A percentile compares a stretch with the other conserved stretches of the same genome.
Evolutionary conservation across 352 stramenopile species (phyloP).

Genomic region (Sclerospora graminicola): DNA sequence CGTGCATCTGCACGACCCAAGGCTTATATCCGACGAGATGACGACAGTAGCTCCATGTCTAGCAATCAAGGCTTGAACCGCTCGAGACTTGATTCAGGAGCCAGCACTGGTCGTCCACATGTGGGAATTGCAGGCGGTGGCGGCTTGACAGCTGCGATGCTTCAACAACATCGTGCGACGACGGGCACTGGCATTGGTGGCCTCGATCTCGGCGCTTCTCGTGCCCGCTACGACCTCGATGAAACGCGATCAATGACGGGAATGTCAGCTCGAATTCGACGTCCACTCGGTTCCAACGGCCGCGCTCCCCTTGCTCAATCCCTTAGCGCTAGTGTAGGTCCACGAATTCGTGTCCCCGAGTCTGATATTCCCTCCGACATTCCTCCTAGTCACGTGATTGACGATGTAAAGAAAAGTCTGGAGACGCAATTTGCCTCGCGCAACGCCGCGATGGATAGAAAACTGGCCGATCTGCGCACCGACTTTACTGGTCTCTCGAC

Average conservation of each 20-base stretch:
- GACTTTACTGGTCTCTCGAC: slow-evolving; percentile 42
- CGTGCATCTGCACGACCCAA: slow-evolving; percentile 14
- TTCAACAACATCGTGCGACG: slow-evolving; percentile 22
- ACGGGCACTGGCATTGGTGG: slow-evolving; percentile 2
- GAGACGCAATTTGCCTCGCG: slow-evolving; percentile 51
- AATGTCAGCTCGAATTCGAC: slow-evolving; percentile 15
- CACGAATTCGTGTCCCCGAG: slow-evolving; percentile 31
- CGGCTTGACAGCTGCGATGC: slow-evolving; percentile 27
- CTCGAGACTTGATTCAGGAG: slow-evolving; percentile 11
- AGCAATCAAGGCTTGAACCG: slow-evolving; percentile 16
- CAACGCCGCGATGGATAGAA: slow-evolving; percentile 52
- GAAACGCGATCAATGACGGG: slow-evolving; percentile 27
- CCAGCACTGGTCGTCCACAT: slow-evolving; percentile 13
- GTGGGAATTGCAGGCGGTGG: slow-evolving; percentile 24
- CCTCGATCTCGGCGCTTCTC: slow-evolving; percentile 9
- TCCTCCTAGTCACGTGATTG: slow-evolving; percentile 32
- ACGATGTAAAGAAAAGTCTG: slow-evolving; percentile 57
- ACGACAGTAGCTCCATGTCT: slow-evolving; percentile 20
- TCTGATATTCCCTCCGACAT: slow-evolving; percentile 37
- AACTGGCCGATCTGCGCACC: slow-evolving; percentile 43
- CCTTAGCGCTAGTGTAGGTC: slow-evolving; percentile 16
- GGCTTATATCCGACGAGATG: slow-evolving; percentile 20
- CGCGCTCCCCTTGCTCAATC: slow-evolving; percentile 14
- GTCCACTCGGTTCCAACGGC: slow-evolving; percentile 10
- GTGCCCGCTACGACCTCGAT: slow-evolving; percentile 15